phyloP scores from a whole-genome alignment of 257 asterid species.

The Verbena officinalis region DNA sequence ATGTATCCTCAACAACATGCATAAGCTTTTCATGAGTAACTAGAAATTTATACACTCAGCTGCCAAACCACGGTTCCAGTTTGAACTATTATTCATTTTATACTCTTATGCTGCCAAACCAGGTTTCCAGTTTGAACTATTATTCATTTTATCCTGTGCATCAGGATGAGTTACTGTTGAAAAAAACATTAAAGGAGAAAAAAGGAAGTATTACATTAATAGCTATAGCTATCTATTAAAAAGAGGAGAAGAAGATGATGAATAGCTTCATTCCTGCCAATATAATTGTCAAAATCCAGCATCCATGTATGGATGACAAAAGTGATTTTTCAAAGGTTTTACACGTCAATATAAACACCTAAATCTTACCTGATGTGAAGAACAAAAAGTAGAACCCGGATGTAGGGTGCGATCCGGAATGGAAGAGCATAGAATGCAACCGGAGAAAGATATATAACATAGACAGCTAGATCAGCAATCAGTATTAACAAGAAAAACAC shows the following conservation, averaged over 20 bases:
- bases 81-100: too few relatives aligned
- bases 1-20: conserved; percentile 21
- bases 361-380: conserved; percentile 66
- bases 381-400: conserved; percentile 75
- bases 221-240: not conserved
- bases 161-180: not conserved
- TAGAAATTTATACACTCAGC: not conserved
- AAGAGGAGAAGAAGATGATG: not conserved
- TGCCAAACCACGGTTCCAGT: too few relatives aligned
- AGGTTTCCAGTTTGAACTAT: not conserved
- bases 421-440: conserved; percentile 71
- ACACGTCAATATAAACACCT: conserved; percentile 18
- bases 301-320: conserved; percentile 21
- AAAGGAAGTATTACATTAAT: not conserved
- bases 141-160: not conserved
- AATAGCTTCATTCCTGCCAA: not conserved
- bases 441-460: conserved; percentile 65
- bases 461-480: conserved; percentile 67
- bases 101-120: conserved; percentile 3
- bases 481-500: conserved; percentile 60
- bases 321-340: not conserved
- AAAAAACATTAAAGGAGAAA: not conserved
- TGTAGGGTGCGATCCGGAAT: conserved; percentile 82
- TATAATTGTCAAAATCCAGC: conserved; percentile 14
- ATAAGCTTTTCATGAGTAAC: conserved; percentile 3